Evolutionary conservation across 306 rosid genomes (phyloP).

Genomic region (Trifolium repens): DNA sequence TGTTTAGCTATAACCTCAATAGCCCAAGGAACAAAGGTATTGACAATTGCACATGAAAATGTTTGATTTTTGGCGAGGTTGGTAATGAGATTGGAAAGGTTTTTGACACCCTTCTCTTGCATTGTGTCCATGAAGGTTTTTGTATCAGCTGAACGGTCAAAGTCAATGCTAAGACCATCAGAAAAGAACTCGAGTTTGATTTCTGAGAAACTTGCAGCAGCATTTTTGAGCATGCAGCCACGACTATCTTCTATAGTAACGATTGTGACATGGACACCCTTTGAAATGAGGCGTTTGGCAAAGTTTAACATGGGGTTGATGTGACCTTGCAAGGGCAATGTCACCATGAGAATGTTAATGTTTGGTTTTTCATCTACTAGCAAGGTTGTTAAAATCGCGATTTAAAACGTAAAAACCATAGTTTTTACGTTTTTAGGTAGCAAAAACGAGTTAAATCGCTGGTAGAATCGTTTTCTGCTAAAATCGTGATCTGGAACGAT

Average conservation of each 20-base stretch:
- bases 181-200: constrained; percentile 59
- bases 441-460: too few species aligned
- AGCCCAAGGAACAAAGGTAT: constrained; percentile 62
- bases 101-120: constrained; percentile 40
- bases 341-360: constrained; percentile 55
- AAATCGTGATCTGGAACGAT: too few species aligned
- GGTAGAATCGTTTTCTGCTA: too few species aligned
- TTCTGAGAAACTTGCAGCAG: not conserved
- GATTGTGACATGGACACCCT: constrained; percentile 53
- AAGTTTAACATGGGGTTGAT: constrained; percentile 59
- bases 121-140: constrained; percentile 21
- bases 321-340: constrained; percentile 62
- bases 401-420: too few species aligned
- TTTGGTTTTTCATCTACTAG: not conserved
- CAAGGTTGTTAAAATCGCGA: too few species aligned
- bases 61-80: constrained; percentile 36
- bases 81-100: constrained; percentile 45
- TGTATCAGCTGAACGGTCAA: constrained; percentile 42
- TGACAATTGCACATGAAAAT: constrained; percentile 49
- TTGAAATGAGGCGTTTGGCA: constrained; percentile 49
- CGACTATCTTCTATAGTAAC: constrained; percentile 51
- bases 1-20: constrained; percentile 38
- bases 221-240: constrained; percentile 31
- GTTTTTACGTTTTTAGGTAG: too few species aligned
- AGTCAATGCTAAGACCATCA: constrained; percentile 55